Evolutionary conservation across 2,329 filamentous ascomycete genomes (phyloP).

Genomic region (Orbilia ellipsospora): DNA sequence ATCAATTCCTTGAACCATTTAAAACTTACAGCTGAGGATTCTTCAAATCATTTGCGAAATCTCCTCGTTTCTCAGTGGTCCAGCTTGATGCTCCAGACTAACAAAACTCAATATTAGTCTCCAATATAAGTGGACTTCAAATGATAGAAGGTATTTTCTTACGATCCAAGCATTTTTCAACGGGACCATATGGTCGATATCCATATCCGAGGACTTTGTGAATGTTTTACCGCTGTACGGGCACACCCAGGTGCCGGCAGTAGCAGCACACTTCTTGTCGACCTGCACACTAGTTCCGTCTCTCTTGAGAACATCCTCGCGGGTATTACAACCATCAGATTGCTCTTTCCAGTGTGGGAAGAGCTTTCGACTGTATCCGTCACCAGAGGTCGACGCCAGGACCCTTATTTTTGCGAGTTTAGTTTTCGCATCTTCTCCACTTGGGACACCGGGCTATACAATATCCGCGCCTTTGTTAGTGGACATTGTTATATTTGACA

Average conservation of each 20-base stretch:
- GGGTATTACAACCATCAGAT: constrained; percentile 75
- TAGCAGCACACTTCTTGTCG: constrained; percentile 71
- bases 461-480: not conserved
- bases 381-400: constrained; percentile 2
- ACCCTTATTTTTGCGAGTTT: constrained; percentile 32
- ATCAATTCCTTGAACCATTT: not conserved
- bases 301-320: constrained; percentile 77
- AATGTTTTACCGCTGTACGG: constrained; percentile 80
- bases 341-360: constrained; percentile 79
- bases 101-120: constrained; percentile 18
- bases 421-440: constrained; percentile 24
- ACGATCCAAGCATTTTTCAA: constrained; percentile 80
- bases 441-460: constrained; percentile 36
- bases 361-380: constrained; percentile 67
- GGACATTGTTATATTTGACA: not conserved
- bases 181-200: constrained; percentile 87
- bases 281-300: constrained; percentile 75
- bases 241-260: constrained; percentile 75
- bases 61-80: constrained; percentile 74
- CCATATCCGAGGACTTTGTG: constrained; percentile 75
- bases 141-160: constrained; percentile 27
- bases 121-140: not conserved
- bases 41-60: constrained; percentile 80
- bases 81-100: constrained; percentile 77
- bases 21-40: constrained; percentile 73